Evolutionary conservation across 106 monocot genomes (phyloP), one percentile per base, ranked within the genome.

Genomic region (Iris macrosiphon): DNA sequence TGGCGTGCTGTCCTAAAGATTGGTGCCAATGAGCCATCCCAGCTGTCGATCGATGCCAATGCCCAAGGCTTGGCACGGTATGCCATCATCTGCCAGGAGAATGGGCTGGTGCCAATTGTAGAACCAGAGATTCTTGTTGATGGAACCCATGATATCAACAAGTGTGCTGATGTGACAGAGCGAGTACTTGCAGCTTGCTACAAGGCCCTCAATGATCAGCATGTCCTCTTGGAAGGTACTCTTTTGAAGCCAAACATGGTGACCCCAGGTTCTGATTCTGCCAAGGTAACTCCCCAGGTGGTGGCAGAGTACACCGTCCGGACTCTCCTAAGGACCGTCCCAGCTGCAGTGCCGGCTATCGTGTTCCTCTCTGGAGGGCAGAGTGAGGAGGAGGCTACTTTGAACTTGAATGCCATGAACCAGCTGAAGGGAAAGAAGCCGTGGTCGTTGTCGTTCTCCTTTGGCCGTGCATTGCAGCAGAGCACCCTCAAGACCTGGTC

Each of bases 221-320:
- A 71, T 3, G 74, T 74, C 4, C 74, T 74, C 28, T 59, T 74
- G 20, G 74, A 74, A 30, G 74, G 74, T 8, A 61, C 74, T 1
- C 66, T 74, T 3, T 40, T 74, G 34, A 74, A 74, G 38, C 74
- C 74, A 4, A 74, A 67, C 74, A 74, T 74, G 74, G 74, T 74
- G n/a, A 71, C 63, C n/a, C 71, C 71, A 1, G 71, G 71, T 1
- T 71, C 71, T 7, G 71, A 71, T n/a, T 24, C 69, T 4, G 29
- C 59, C 45, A 72, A 72, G 65, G 72, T 72, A 18, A 11, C 72
- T 0, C 65, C 59, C 3, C 28, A 59, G 50, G 65, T 72, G 23
- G 65, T 65, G 28, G 75, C 75, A 0, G 69, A 77, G 55, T 55
- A 71, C 71, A 71, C 77, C 0, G 71, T 77, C 30, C 27, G 77